Evolutionary conservation across 1,139 yeast genomes (phyloP).

Genomic region (Suhomyces wounanorum): DNA sequence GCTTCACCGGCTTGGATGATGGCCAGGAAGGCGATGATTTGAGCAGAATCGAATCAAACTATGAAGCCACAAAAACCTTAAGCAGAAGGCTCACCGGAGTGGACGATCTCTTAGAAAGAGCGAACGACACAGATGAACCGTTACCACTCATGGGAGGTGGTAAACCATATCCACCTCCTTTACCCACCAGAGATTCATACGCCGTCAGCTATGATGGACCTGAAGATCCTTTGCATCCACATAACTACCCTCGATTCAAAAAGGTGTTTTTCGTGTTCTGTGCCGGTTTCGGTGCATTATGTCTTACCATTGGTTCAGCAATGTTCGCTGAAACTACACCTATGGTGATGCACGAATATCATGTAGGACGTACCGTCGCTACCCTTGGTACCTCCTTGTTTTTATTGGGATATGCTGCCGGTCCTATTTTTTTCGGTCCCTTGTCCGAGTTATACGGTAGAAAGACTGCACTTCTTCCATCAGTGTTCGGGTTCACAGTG

Average conservation of each 20-base stretch:
- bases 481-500: constrained; percentile 55
- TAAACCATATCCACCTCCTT: constrained; percentile 52
- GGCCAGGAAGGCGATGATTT: constrained; percentile 28
- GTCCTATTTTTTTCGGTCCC: constrained; percentile 84
- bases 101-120: constrained; percentile 25
- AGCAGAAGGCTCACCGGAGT: constrained; percentile 30
- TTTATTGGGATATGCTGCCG: constrained; percentile 80
- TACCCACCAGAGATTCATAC: constrained; percentile 53
- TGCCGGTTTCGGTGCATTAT: constrained; percentile 32
- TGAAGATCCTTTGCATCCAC: constrained; percentile 62
- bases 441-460: constrained; percentile 76
- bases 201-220: constrained; percentile 63
- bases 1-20: constrained; percentile 17
- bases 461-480: constrained; percentile 53
- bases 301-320: constrained; percentile 64
- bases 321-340: constrained; percentile 56
- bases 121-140: constrained; percentile 35
- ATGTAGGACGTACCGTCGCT: constrained; percentile 56
- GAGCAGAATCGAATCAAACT: constrained; percentile 29
- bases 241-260: constrained; percentile 52
- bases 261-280: constrained; percentile 29
- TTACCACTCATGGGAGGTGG: constrained; percentile 58
- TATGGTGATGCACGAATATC: constrained; percentile 44
- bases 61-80: constrained; percentile 28
- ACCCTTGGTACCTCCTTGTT: constrained; percentile 69